phyloP scores from a whole-genome alignment of 306 rosid genomes.

The Lotus japonicus region DNA sequence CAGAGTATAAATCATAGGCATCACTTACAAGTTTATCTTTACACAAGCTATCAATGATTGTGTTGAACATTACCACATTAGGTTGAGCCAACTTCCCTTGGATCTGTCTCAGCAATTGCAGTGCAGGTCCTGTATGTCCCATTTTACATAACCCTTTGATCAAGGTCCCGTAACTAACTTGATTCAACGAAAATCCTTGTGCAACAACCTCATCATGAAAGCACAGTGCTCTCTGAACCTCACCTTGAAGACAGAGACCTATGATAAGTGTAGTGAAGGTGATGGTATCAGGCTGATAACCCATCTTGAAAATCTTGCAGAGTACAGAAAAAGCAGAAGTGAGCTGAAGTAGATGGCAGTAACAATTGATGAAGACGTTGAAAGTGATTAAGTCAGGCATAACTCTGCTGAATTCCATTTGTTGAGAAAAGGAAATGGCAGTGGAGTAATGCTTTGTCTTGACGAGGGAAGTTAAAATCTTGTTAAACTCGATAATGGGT shows the following conservation, averaged over 20 bases:
- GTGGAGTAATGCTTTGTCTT: not conserved
- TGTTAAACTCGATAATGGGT: not conserved
- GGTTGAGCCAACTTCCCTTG: not conserved
- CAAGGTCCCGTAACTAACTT: not conserved
- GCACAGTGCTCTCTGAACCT: not conserved
- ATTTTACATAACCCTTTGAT: not conserved
- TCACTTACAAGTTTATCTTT: not conserved
- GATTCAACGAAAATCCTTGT: not conserved
- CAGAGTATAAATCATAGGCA: not conserved
- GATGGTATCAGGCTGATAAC: not conserved
- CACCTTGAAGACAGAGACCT: not conserved
- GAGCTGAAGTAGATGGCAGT: not conserved
- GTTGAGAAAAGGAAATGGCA: not conserved
- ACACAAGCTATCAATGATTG: not conserved
- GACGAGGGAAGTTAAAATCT: not conserved
- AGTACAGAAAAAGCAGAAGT: not conserved
- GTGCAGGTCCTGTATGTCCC: not conserved
- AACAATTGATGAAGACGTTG: not conserved
- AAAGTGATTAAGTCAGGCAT: not conserved
- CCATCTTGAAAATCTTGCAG: not conserved
- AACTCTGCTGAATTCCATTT: not conserved
- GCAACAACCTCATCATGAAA: not conserved
- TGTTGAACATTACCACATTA: not conserved
- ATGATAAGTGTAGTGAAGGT: not conserved
- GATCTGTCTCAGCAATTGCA: not conserved